phyloP scores from a whole-genome alignment of 345 rosid species.

The Theobroma cacao region DNA sequence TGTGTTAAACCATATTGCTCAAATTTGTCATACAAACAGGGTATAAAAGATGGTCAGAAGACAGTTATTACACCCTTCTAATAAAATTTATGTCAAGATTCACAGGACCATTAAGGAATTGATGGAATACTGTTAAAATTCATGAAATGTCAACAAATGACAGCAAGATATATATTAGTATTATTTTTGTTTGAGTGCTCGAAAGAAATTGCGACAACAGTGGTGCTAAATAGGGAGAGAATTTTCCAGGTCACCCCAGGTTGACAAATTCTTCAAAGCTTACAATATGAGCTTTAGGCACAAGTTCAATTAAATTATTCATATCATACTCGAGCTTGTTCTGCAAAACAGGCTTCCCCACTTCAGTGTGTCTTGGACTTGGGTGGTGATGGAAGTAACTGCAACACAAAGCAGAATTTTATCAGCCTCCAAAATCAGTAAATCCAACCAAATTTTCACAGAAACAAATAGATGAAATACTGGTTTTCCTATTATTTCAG shows the following conservation, averaged over 20 bases:
- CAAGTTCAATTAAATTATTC: constrained; percentile 26
- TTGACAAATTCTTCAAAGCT: constrained; percentile 19
- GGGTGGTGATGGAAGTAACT: constrained; percentile 67
- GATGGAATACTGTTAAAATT: background rate
- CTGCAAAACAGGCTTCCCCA: constrained; percentile 6
- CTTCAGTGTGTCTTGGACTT: constrained; percentile 56
- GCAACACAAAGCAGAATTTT: constrained; percentile 19
- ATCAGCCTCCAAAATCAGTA: background rate
- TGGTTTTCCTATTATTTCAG: background rate
- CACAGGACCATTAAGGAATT: too few relatives aligned
- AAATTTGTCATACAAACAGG: background rate
- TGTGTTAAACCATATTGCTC: background rate
- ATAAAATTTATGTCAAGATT: too few relatives aligned
- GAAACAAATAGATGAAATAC: background rate
- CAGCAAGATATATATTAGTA: background rate
- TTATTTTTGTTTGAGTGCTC: background rate
- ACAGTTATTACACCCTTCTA: too few relatives aligned
- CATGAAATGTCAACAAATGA: background rate
- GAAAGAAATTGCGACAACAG: constrained; percentile 15
- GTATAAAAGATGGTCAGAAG: too few relatives aligned
- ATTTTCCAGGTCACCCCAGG: constrained; percentile 20
- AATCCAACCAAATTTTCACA: background rate
- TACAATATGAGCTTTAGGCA: constrained; percentile 25
- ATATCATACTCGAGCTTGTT: constrained; percentile 18
- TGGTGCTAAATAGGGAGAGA: constrained; percentile 8